Conservation (phyloP, 2,329 filamentous ascomycete genomes). For the Spiromastix sp. region DNA sequence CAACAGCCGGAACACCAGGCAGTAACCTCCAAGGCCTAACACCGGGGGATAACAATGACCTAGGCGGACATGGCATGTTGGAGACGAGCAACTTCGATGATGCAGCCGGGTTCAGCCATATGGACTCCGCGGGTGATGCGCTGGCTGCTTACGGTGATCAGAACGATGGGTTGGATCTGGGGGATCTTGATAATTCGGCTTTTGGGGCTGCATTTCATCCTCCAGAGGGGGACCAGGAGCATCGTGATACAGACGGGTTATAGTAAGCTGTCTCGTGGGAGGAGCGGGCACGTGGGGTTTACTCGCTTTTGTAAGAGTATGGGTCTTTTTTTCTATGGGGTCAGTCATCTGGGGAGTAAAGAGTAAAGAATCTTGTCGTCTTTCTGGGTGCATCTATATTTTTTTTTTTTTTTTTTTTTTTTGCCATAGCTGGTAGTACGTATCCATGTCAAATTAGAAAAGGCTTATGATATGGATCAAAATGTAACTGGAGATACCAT, state of each 20-base stretch:
- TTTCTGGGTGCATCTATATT: too few relatives aligned
- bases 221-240: conserved; percentile 36
- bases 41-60: conserved; percentile 13
- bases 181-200: conserved; percentile 65
- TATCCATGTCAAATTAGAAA: too few relatives aligned
- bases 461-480: too few relatives aligned
- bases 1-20: conserved; percentile 12
- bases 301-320: conserved; percentile 3
- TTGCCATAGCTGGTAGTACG: background rate
- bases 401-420: background rate
- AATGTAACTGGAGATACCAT: too few relatives aligned
- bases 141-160: conserved; percentile 56
- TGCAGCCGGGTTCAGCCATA: conserved; percentile 37
- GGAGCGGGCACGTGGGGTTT: background rate
- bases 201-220: conserved; percentile 75
- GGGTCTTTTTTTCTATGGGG: background rate
- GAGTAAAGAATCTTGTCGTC: too few relatives aligned
- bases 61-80: conserved; percentile 20
- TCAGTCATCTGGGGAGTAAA: background rate
- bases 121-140: conserved; percentile 61
- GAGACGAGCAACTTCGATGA: conserved; percentile 30
- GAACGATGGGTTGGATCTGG: conserved; percentile 42
- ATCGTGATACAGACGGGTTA: conserved; percentile 32
- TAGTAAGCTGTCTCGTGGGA: conserved; percentile 15
- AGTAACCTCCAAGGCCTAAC: conserved; percentile 18